phyloP scores from a whole-genome alignment of 495 filamentous ascomycete genomes.

The Neurospora tetrasperma region DNA sequence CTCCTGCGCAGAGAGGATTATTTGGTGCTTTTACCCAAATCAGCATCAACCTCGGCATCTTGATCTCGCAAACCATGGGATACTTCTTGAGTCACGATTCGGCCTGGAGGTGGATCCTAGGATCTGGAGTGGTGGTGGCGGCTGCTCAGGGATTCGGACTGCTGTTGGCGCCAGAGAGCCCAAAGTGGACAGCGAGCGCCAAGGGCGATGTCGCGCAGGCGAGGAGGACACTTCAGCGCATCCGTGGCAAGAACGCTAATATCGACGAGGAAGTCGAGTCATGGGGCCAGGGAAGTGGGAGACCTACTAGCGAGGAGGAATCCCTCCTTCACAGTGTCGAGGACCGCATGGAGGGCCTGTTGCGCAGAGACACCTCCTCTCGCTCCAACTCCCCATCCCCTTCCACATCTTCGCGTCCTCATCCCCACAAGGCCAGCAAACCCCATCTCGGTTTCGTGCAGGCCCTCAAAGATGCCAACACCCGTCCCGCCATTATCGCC shows the following conservation, averaged over 20 bases:
- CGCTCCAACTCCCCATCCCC: slow-evolving; percentile 4
- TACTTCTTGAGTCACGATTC: slow-evolving; percentile 72
- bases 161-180: slow-evolving; percentile 69
- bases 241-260: slow-evolving; percentile 58
- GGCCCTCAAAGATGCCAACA: slow-evolving; percentile 51
- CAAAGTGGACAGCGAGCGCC: slow-evolving; percentile 64
- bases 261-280: slow-evolving; percentile 62
- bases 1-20: slow-evolving; percentile 64
- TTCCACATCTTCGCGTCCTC: slow-evolving; percentile 20
- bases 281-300: slow-evolving; percentile 42
- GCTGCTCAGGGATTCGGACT: slow-evolving; percentile 55
- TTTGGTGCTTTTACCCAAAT: slow-evolving; percentile 91
- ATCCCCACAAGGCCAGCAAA: slow-evolving; percentile 23
- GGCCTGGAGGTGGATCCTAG: slow-evolving; percentile 77
- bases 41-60: slow-evolving; percentile 87
- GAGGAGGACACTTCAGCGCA: slow-evolving; percentile 54
- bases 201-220: slow-evolving; percentile 52
- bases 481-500: slow-evolving; percentile 69
- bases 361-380: slow-evolving; percentile 8
- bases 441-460: slow-evolving; percentile 55
- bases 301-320: slow-evolving; percentile 35
- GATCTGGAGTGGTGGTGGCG: slow-evolving; percentile 58
- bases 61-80: slow-evolving; percentile 72
- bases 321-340: slow-evolving; percentile 27
- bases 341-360: slow-evolving; percentile 9